A percentile compares a stretch with the other conserved stretches of the same genome.
These are phyloP conservation scores for Beta corolliflora DNA, from an alignment of 179 eudicot species.

Conservation along the genomic window DNA sequence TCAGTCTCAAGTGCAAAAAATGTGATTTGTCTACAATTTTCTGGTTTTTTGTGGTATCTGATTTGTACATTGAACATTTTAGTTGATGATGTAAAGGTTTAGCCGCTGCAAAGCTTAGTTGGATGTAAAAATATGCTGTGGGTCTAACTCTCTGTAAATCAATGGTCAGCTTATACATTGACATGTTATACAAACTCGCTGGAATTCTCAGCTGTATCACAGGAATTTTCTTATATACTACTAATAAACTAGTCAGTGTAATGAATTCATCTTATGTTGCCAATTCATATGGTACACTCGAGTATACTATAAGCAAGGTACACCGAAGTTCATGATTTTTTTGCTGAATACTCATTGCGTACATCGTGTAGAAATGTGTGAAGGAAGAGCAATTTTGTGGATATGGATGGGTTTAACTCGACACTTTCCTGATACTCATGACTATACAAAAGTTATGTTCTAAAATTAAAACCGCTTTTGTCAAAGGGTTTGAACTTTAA, in stretches of 20 bases:
- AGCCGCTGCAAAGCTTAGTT: conserved; percentile 3
- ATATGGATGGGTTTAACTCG: too few species aligned
- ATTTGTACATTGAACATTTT: conserved; percentile 9
- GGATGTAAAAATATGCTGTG: conserved; percentile 21
- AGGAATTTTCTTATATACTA: neutral
- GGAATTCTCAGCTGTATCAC: neutral
- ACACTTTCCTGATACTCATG: too few species aligned
- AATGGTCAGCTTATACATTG: conserved; percentile 14
- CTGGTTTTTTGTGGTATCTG: neutral
- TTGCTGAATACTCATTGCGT: too few species aligned
- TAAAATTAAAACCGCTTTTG: too few species aligned
- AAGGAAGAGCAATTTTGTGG: too few species aligned
- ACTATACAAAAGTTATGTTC: too few species aligned
- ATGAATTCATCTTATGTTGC: too few species aligned
- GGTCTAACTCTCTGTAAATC: conserved; percentile 16
- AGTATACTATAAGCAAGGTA: too few species aligned
- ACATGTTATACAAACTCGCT: neutral
- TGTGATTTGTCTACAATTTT: neutral
- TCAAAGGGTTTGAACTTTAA: too few species aligned
- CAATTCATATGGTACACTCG: too few species aligned
- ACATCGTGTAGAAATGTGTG: too few species aligned
- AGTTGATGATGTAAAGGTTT: neutral
- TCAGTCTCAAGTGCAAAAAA: neutral
- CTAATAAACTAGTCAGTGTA: neutral
- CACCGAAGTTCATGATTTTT: too few species aligned